These are phyloP conservation scores for Solanum sparsipilum DNA, from an alignment of 257 asterid species.

Conservation along the genomic window DNA sequence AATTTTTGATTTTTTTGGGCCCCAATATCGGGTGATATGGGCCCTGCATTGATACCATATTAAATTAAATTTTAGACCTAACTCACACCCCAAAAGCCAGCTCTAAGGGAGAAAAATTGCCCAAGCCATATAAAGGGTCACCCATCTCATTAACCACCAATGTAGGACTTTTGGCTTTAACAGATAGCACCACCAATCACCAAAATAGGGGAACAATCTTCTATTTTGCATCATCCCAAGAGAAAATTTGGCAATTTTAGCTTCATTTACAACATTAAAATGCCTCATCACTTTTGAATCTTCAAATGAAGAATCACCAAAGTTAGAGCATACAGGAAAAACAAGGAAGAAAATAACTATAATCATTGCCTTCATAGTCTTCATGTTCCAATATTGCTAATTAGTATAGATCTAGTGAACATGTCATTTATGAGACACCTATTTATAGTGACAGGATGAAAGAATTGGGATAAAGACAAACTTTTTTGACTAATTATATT, in stretches of 20 bases:
- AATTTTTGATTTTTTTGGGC: no score
- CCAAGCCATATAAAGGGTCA: no score
- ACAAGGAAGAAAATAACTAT: neutral
- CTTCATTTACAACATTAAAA: neutral
- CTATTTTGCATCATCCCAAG: neutral
- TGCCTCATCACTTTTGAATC: neutral
- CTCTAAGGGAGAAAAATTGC: no score
- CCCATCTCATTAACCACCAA: no score
- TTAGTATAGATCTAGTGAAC: neutral
- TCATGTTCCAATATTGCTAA: neutral
- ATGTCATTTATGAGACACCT: neutral
- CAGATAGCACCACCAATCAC: neutral
- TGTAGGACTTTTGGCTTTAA: no score
- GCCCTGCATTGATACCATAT: no score
- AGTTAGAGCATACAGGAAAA: neutral
- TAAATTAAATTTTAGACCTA: no score
- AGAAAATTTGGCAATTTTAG: neutral
- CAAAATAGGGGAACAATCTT: neutral
- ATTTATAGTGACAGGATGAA: neutral
- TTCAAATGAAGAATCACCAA: neutral
- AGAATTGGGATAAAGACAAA: neutral
- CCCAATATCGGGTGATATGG: no score
- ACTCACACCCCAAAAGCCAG: no score
- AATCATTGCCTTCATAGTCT: neutral
- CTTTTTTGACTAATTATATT: neutral